Base-by-base conservation (phyloP, 2,329 filamentous ascomycete species). In the Penicillium rolfsii region DNA sequence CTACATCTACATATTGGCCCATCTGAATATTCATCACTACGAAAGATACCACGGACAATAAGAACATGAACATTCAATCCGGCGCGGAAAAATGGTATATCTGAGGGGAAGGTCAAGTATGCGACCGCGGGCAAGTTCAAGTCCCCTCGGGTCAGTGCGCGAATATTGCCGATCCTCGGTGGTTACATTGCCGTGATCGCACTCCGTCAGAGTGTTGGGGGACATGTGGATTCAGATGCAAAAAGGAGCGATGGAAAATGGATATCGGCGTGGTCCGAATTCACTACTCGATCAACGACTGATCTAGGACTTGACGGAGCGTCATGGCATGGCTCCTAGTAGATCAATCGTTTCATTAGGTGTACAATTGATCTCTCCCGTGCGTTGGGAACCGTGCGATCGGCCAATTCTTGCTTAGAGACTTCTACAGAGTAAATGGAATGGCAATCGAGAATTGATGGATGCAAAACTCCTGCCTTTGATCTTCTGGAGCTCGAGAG, bases 91-190 rank as follows among this genome's bases (percentile, higher is more conserved):
- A 28, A n/a, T 12, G 4, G 28, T 22, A 4, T 30, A 3, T 16
- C 4, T 28, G 14, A 30, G 30, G 45, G 45, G 26, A 48, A 48
- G 11, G 16, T 16, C 16, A n/a, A 48, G 24, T n/a, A n/a, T 30
- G 45, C 45, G 45, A 48, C 45, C 45, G 45, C 45, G 45, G 45
- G 24, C 50, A 57, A 49, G 28, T 19, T 49, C 55, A 59, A 43
- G 28, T 41, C 50, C 38, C 19, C 26, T 26, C 52, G 54, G 52
- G 35, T n/a, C 41, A 35, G 24, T 33, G 19, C n/a, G 24, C 26
- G 14, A 16, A 30, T 30, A 48, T 3, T n/a, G 45, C 45, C 45
- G 45, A 48, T 48, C 3, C 16, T 48, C 45, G 45, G 45, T 30
- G 26, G 26, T 30, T 48, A 48, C 45, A 30, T 48, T 24, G 45